Percentiles rank a stretch among this genome's conserved stretches.
These are phyloP conservation scores for Lenzites betulinus DNA, from an alignment of 768 basidiomycete species.

Conservation along the genomic window DNA sequence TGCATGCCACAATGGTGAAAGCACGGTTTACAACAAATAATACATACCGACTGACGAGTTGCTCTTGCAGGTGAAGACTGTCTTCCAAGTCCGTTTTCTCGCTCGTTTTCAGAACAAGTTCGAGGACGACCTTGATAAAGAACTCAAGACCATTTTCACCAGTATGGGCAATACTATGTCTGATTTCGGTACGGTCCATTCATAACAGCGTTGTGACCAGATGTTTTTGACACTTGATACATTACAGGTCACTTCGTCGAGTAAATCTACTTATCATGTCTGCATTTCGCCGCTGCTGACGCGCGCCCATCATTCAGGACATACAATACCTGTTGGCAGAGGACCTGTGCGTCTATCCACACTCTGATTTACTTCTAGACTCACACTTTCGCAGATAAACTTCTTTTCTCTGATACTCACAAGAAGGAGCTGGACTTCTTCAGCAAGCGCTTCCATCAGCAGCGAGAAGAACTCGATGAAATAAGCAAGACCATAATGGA, in stretches of 20 bases:
- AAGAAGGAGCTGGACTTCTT: slow-evolving; percentile 1
- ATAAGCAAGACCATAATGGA: neutral
- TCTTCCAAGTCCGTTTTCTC: neutral
- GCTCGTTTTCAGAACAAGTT: neutral
- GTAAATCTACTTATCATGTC: neutral
- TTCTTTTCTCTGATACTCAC: too few relatives aligned
- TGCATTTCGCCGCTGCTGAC: neutral
- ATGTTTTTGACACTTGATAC: neutral
- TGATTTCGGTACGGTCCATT: neutral
- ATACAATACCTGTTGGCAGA: neutral
- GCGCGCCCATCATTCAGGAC: neutral
- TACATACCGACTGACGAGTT: too few relatives aligned
- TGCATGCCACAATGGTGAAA: neutral
- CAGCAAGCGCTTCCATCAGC: neutral
- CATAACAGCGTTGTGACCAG: neutral
- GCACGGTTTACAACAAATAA: neutral
- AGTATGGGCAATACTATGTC: neutral
- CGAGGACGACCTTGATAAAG: neutral
- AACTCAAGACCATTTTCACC: neutral
- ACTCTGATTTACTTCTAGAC: neutral
- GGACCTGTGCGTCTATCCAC: neutral
- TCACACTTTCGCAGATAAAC: neutral
- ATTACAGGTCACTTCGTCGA: neutral
- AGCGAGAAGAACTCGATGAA: neutral
- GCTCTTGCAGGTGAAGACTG: neutral